Conservation (phyloP, 768 basidiomycete genomes). For the Rhodosporidiobolus odoratus region DNA sequence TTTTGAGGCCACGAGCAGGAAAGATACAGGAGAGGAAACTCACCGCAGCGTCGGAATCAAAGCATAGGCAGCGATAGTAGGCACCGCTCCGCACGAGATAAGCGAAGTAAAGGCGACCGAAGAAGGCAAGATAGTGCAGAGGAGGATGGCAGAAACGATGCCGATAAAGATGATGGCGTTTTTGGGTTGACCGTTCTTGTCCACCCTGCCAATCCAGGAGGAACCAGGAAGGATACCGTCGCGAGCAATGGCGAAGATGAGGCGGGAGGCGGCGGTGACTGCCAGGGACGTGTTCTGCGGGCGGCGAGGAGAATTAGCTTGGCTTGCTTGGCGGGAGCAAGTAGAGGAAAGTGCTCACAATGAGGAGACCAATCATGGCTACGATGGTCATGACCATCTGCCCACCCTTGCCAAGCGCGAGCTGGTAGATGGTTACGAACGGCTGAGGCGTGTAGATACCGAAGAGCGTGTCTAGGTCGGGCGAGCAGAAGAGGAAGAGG, state of each 20-base stretch:
- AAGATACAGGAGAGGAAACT: neutral
- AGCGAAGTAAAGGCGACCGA: slow-evolving; percentile 88
- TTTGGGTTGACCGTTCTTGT: slow-evolving; percentile 63
- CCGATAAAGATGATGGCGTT: slow-evolving; percentile 85
- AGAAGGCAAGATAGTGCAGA: slow-evolving; percentile 63
- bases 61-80: slow-evolving; percentile 82
- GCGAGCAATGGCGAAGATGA: slow-evolving; percentile 88
- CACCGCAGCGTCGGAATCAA: slow-evolving; percentile 66
- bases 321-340: too few relatives aligned
- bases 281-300: slow-evolving; percentile 74
- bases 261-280: slow-evolving; percentile 78
- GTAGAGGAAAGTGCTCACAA: slow-evolving; percentile 53
- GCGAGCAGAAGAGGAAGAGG: slow-evolving; percentile 38
- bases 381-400: slow-evolving; percentile 83
- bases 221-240: slow-evolving; percentile 85
- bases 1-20: neutral
- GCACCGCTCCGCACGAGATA: slow-evolving; percentile 76
- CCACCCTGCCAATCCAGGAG: slow-evolving; percentile 72
- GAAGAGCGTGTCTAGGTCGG: slow-evolving; percentile 61
- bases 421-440: slow-evolving; percentile 78
- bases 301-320: neutral
- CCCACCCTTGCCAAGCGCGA: slow-evolving; percentile 71
- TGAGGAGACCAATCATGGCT: slow-evolving; percentile 74
- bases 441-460: slow-evolving; percentile 77
- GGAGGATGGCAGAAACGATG: slow-evolving; percentile 51